Evolutionary conservation across 208 protist genomes (phyloP).

Genomic region (Porcisia hertigi): DNA sequence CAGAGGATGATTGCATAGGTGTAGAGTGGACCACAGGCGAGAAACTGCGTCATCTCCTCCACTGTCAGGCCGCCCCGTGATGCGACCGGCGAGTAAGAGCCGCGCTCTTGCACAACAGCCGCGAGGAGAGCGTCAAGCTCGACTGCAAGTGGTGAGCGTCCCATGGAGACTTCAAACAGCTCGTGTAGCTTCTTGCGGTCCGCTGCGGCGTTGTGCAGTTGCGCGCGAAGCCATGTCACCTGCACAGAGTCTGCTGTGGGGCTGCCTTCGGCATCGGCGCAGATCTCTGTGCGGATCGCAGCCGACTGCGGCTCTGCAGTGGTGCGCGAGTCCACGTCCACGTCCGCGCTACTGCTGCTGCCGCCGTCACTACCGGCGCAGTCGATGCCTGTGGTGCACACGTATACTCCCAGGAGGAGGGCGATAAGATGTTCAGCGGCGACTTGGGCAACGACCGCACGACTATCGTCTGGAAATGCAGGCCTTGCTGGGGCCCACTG

Average conservation of each 20-base stretch:
- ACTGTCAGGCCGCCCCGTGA: constrained; percentile 6
- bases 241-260: not conserved
- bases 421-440: constrained; percentile 17
- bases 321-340: not conserved
- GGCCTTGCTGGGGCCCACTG: constrained; percentile 19
- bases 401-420: constrained; percentile 13
- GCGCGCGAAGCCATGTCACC: constrained; percentile 12
- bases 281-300: not conserved
- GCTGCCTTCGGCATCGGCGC: not conserved
- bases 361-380: not conserved
- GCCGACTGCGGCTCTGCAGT: not conserved
- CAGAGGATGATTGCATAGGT: constrained; percentile 27
- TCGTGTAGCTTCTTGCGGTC: constrained; percentile 1
- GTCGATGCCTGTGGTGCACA: not conserved
- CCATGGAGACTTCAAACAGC: constrained; percentile 23
- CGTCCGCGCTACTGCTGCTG: not conserved
- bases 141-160: constrained; percentile 17
- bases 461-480: not conserved
- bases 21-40: constrained; percentile 16
- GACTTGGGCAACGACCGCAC: constrained; percentile 8
- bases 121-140: constrained; percentile 13
- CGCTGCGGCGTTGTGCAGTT: constrained; percentile 13
- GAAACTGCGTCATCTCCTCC: constrained; percentile 12
- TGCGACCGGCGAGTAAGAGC: not conserved
- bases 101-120: not conserved